Evolutionary conservation across 2,329 filamentous ascomycete genomes (phyloP).

Genomic region (Arthroderma uncinatum): DNA sequence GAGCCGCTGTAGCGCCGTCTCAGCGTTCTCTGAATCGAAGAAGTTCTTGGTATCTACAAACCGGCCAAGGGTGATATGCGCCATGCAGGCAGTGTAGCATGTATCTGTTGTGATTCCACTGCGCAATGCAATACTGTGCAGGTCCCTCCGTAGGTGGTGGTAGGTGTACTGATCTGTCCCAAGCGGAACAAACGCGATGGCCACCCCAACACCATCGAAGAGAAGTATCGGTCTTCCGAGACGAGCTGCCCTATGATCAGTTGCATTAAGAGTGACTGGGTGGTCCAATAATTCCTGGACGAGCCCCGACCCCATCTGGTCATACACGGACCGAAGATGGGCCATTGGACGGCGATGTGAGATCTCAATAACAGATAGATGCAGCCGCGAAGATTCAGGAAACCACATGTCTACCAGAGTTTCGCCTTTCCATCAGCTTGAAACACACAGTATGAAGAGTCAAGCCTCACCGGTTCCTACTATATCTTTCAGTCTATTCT

Average conservation of each 20-base stretch:
- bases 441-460: background rate
- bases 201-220: constrained; percentile 9
- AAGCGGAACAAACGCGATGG: constrained; percentile 7
- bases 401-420: constrained; percentile 10
- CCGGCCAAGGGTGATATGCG: constrained; percentile 10
- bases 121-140: constrained; percentile 6
- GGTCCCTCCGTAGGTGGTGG: constrained; percentile 9
- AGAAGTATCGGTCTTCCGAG: constrained; percentile 10
- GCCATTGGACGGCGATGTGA: constrained; percentile 10
- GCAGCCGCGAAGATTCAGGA: constrained; percentile 7
- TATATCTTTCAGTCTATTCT: constrained; percentile 3
- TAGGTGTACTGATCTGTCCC: constrained; percentile 7
- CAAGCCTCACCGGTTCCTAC: constrained; percentile 6
- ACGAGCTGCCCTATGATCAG: background rate
- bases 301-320: constrained; percentile 3
- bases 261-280: background rate
- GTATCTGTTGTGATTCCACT: constrained; percentile 9
- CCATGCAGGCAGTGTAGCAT: constrained; percentile 11
- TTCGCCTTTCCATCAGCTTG: background rate
- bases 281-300: constrained; percentile 9
- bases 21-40: constrained; percentile 3
- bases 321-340: constrained; percentile 7
- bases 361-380: constrained; percentile 10
- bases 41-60: constrained; percentile 8
- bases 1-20: background rate